Evolutionary conservation across 495 filamentous ascomycete genomes (phyloP).

Genomic region (Xylaria curta): DNA sequence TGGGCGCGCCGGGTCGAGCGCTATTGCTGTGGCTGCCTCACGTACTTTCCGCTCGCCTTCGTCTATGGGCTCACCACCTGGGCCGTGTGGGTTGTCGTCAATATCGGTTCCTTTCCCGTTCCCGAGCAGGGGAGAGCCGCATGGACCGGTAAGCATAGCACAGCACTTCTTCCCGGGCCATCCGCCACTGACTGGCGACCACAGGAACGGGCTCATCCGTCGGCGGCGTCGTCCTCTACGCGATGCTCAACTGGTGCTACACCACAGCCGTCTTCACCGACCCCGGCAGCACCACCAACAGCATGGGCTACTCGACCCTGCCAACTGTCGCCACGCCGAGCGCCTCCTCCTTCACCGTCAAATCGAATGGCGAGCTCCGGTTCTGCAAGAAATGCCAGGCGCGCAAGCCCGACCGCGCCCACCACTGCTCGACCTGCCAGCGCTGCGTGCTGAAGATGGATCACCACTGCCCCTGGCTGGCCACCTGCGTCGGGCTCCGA

Average conservation of each 20-base stretch:
- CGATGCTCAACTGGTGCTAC: slow-evolving; percentile 85
- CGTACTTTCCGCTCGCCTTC: slow-evolving; percentile 89
- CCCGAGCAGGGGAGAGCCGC: slow-evolving; percentile 47
- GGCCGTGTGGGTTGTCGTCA: slow-evolving; percentile 86
- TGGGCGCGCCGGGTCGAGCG: slow-evolving; percentile 84
- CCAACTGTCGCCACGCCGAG: slow-evolving; percentile 54
- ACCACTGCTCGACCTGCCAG: slow-evolving; percentile 93
- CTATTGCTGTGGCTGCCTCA: slow-evolving; percentile 76
- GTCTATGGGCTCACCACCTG: slow-evolving; percentile 89
- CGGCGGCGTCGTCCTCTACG: slow-evolving; percentile 73
- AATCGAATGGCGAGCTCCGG: slow-evolving; percentile 80
- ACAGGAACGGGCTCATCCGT: slow-evolving; percentile 55
- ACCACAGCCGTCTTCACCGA: slow-evolving; percentile 90
- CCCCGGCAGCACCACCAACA: slow-evolving; percentile 70
- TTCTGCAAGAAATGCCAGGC: slow-evolving; percentile 98
- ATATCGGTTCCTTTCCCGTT: slow-evolving; percentile 64
- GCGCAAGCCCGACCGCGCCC: slow-evolving; percentile 91
- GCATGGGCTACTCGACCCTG: slow-evolving; percentile 58
- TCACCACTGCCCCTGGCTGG: slow-evolving; percentile 98
- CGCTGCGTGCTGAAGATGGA: slow-evolving; percentile 99
- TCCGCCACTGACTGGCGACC: slow-evolving; percentile 14
- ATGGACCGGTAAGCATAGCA: slow-evolving; percentile 69
- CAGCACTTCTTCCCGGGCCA: not conserved
- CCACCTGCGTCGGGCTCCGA: slow-evolving; percentile 88
- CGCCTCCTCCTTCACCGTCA: slow-evolving; percentile 84